Evolutionary conservation across 257 asterid genomes (phyloP).

Genomic region (Solanum neorickii): DNA sequence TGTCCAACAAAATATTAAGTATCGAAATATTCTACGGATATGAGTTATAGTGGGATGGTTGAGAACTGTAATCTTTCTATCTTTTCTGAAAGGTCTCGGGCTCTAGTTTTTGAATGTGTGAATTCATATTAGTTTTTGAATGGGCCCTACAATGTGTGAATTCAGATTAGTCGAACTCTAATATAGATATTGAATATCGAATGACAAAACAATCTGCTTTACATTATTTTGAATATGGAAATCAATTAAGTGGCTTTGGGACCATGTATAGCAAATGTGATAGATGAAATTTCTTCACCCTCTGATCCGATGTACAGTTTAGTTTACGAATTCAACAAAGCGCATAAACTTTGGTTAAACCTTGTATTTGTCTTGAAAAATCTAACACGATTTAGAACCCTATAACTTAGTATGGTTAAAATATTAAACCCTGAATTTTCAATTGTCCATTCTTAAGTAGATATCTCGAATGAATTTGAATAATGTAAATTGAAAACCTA

Average conservation of each 20-base stretch:
- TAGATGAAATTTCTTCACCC: background rate
- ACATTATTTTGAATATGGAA: no score
- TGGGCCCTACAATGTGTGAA: background rate
- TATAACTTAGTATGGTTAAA: background rate
- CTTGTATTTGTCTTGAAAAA: background rate
- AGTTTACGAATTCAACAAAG: background rate
- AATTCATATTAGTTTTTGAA: no score
- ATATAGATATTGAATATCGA: no score
- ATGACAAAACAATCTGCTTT: no score
- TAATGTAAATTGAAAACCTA: background rate
- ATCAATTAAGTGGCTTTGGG: no score
- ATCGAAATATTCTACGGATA: background rate
- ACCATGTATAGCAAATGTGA: background rate
- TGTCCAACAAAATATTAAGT: background rate
- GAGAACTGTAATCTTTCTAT: background rate
- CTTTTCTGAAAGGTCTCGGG: background rate
- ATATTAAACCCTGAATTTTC: background rate
- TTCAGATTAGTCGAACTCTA: fast-evolving
- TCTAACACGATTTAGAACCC: background rate
- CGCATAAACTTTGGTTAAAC: fast-evolving
- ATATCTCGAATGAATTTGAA: background rate
- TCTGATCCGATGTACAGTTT: background rate
- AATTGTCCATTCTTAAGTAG: background rate
- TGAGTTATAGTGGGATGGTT: background rate
- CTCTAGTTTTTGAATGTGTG: no score